Evolutionary conservation across 768 basidiomycete species (phyloP).

Genomic region (Lactifluus subvellereus): DNA sequence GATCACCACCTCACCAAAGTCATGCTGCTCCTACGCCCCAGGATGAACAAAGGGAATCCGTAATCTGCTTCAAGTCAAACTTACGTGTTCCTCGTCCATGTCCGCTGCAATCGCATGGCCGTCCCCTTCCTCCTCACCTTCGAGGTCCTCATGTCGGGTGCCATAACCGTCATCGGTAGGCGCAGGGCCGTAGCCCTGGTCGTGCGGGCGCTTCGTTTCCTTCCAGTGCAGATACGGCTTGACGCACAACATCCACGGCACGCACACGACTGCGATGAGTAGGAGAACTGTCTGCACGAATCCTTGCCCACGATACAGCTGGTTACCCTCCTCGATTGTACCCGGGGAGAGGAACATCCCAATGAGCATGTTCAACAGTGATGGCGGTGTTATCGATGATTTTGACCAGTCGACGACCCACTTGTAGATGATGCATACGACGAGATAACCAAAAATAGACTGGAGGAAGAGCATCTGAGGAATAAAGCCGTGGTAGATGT

Average conservation of each 20-base stretch:
- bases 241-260: slow-evolving; percentile 88
- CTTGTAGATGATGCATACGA: slow-evolving; percentile 92
- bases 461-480: slow-evolving; percentile 97
- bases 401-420: slow-evolving; percentile 92
- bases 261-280: slow-evolving; percentile 74
- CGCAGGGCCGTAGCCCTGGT: slow-evolving; percentile 74
- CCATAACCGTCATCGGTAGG: slow-evolving; percentile 46
- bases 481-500: slow-evolving; percentile 92
- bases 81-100: slow-evolving; percentile 67
- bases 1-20: slow-evolving; percentile 91
- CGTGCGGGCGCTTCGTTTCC: slow-evolving; percentile 79
- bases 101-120: slow-evolving; percentile 70
- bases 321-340: slow-evolving; percentile 55
- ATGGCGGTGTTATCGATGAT: slow-evolving; percentile 67
- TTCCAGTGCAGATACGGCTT: slow-evolving; percentile 92
- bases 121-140: slow-evolving; percentile 78
- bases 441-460: slow-evolving; percentile 96
- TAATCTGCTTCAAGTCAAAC: slow-evolving; percentile 28
- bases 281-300: slow-evolving; percentile 76
- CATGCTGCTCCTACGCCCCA: slow-evolving; percentile 62
- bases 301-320: slow-evolving; percentile 85
- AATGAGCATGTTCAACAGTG: slow-evolving; percentile 93
- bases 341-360: slow-evolving; percentile 94
- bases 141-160: slow-evolving; percentile 56
- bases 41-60: background rate